Evolutionary conservation across 169 alveolate species (phyloP).

Genomic region (Eimeria tenella): DNA sequence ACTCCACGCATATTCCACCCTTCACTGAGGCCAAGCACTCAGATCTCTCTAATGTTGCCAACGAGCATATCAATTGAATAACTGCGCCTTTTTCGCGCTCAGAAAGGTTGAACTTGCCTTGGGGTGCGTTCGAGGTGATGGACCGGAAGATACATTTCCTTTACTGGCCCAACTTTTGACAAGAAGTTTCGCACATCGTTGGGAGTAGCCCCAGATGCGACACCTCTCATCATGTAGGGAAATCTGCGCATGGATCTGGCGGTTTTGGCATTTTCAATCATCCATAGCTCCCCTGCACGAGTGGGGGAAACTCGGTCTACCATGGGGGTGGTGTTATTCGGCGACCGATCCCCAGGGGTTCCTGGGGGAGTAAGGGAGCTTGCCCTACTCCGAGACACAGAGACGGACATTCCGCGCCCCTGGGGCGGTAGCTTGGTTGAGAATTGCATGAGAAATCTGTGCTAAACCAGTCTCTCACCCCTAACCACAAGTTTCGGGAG

Average conservation of each 20-base stretch:
- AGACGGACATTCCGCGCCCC: conserved; percentile 69
- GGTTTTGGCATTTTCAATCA: conserved; percentile 60
- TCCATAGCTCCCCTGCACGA: conserved; percentile 72
- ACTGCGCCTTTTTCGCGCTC: too few relatives aligned
- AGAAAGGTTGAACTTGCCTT: not conserved
- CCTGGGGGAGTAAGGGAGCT: conserved; percentile 59
- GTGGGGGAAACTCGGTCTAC: conserved; percentile 62
- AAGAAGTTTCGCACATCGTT: conserved; percentile 54
- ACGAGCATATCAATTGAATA: too few relatives aligned
- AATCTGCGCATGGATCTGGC: conserved; percentile 53
- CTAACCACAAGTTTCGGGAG: too few relatives aligned
- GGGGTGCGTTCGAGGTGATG: conserved; percentile 63
- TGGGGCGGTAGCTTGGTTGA: conserved; percentile 64
- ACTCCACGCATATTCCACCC: too few relatives aligned
- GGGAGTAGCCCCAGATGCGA: conserved; percentile 63
- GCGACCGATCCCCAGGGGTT: conserved; percentile 21
- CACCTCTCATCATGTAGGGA: conserved; percentile 65
- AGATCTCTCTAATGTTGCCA: too few relatives aligned
- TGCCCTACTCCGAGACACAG: conserved; percentile 75
- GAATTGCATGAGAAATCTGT: conserved; percentile 58
- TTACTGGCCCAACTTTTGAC: conserved; percentile 60
- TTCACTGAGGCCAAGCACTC: too few relatives aligned
- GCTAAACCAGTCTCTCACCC: too few relatives aligned
- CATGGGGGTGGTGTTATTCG: conserved; percentile 21
- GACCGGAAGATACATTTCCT: conserved; percentile 72